These are phyloP conservation scores for Sisymbrium irio DNA, from an alignment of 345 rosid species.

Conservation along the genomic window DNA sequence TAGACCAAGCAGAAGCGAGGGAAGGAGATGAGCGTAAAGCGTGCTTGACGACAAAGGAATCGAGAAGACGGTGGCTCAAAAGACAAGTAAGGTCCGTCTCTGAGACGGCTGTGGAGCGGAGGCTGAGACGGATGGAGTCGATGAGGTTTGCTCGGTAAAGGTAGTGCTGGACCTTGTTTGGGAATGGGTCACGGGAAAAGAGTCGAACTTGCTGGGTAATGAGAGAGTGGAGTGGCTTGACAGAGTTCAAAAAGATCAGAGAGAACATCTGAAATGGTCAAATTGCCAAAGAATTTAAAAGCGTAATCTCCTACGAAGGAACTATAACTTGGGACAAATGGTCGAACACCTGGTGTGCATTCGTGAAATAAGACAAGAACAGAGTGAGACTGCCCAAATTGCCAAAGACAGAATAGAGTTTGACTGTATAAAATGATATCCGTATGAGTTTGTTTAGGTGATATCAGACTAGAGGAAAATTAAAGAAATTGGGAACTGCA, in stretches of 20 bases:
- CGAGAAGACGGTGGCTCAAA: constrained; percentile 59
- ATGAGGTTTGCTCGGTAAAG: constrained; percentile 68
- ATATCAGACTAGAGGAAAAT: no score
- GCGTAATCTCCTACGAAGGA: no score
- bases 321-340: constrained; percentile 9
- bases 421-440: no score
- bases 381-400: no score
- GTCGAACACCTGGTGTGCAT: constrained; percentile 29
- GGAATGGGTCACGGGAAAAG: constrained; percentile 66
- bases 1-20: constrained; percentile 56
- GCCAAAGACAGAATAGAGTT: no score
- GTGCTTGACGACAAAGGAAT: constrained; percentile 66
- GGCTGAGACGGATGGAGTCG: constrained; percentile 61
- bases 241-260: constrained; percentile 21
- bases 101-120: constrained; percentile 53
- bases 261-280: constrained; percentile 40
- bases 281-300: no score
- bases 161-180: constrained; percentile 71
- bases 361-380: not conserved
- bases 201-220: constrained; percentile 43
- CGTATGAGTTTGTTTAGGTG: no score
- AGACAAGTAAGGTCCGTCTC: constrained; percentile 34
- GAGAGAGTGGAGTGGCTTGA: constrained; percentile 21
- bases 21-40: constrained; percentile 74
- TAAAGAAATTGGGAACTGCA: no score